Percentiles rank a stretch among this genome's conserved stretches.
These are phyloP conservation scores for Wickerhamiella shivajii DNA, from an alignment of 805 yeast species.

Conservation along the genomic window DNA sequence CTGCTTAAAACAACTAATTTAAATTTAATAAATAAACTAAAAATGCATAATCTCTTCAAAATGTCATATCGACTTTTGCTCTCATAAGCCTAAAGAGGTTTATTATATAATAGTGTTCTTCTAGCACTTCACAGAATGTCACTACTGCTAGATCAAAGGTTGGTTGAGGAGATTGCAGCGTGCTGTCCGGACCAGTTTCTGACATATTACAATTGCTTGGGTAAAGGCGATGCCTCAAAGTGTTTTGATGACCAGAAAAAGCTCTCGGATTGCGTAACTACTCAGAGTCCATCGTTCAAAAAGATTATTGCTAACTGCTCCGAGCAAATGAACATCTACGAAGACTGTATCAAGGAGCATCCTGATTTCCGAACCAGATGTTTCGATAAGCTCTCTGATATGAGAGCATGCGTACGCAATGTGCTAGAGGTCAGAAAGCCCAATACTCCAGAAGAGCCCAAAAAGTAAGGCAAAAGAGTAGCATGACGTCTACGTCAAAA, in stretches of 20 bases:
- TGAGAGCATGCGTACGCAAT: constrained; percentile 49
- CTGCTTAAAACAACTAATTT: too few species aligned
- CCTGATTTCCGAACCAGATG: constrained; percentile 37
- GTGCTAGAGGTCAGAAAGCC: neutral
- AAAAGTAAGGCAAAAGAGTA: too few species aligned
- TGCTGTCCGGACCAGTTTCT: constrained; percentile 62
- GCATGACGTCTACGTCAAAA: too few species aligned
- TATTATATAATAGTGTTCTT: too few species aligned
- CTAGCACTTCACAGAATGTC: too few species aligned
- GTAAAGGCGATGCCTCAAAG: constrained; percentile 34
- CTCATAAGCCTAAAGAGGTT: too few species aligned
- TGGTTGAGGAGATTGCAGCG: constrained; percentile 64
- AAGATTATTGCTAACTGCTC: constrained; percentile 51
- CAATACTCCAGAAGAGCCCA: neutral
- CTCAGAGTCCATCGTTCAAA: constrained; percentile 55
- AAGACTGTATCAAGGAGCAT: constrained; percentile 42
- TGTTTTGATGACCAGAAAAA: constrained; percentile 44
- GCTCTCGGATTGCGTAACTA: constrained; percentile 48
- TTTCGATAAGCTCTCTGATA: constrained; percentile 34
- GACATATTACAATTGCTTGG: constrained; percentile 59
- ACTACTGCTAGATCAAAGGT: constrained; percentile 47
- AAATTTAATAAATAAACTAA: too few species aligned
- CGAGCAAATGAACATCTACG: constrained; percentile 44
- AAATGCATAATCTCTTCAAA: too few species aligned
- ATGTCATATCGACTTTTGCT: too few species aligned